A percentile compares a stretch with the other conserved stretches of the same genome.
phyloP scores from a whole-genome alignment of 164 flowering plant genomes.

The Tetrastigma voinierianum region DNA sequence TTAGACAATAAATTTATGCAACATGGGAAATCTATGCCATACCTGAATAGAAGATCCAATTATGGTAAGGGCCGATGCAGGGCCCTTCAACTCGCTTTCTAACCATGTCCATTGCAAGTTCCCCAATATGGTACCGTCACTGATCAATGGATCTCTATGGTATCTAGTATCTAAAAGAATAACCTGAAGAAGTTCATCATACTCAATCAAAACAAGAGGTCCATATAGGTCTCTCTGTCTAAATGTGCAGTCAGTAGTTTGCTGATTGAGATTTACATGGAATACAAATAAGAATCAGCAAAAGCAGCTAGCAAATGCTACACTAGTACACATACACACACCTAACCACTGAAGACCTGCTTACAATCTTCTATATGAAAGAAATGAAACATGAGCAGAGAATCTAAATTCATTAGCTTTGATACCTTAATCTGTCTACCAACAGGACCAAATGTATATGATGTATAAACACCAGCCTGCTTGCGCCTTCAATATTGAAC shows the following conservation, averaged over 20 bases:
- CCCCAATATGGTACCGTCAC: slow-evolving; percentile 73
- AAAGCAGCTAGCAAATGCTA: no score
- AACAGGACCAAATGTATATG: slow-evolving; percentile 69
- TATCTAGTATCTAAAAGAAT: slow-evolving; percentile 77
- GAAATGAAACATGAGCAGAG: neutral
- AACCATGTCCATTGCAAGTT: slow-evolving; percentile 70
- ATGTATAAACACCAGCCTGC: slow-evolving; percentile 77
- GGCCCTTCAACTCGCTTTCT: slow-evolving; percentile 58
- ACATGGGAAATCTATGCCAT: neutral
- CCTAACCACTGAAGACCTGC: no score
- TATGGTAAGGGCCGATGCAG: slow-evolving; percentile 52
- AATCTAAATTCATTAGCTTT: neutral
- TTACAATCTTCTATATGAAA: no score
- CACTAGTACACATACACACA: neutral
- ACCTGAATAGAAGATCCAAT: slow-evolving; percentile 85
- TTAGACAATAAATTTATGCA: neutral
- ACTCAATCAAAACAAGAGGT: neutral
- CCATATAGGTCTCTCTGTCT: neutral
- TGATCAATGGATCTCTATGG: slow-evolving; percentile 63
- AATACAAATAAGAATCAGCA: no score
- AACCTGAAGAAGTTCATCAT: slow-evolving; percentile 39
- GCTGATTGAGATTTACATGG: neutral
- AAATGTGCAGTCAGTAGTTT: neutral
- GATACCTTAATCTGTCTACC: slow-evolving; percentile 63
- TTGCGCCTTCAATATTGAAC: slow-evolving; percentile 48